A percentile compares a stretch with the other conserved stretches of the same genome.
phyloP scores from a whole-genome alignment of 2,329 filamentous ascomycete species.

The Thielaviopsis cerberus region DNA sequence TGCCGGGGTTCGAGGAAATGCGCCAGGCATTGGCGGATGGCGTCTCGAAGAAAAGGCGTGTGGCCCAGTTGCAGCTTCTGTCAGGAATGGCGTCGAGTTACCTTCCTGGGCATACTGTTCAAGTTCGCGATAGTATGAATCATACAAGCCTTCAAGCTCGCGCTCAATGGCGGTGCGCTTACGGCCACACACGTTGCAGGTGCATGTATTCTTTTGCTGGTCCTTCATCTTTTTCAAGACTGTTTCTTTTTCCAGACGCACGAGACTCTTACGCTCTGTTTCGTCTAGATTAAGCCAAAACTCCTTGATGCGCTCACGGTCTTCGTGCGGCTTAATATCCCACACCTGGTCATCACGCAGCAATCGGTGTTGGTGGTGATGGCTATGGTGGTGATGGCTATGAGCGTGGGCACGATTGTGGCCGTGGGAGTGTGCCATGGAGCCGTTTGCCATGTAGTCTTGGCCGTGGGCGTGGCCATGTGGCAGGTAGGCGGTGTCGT shows the following conservation, averaged over 20 bases:
- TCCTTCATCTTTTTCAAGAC: slow-evolving; percentile 99
- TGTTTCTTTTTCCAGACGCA: slow-evolving; percentile 97
- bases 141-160: slow-evolving; percentile 90
- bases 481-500: slow-evolving; percentile 13
- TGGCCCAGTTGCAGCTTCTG: slow-evolving; percentile 18
- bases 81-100: slow-evolving; percentile 7
- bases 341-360: slow-evolving; percentile 42
- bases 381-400: slow-evolving; percentile 1
- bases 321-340: slow-evolving; percentile 87
- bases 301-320: slow-evolving; percentile 91
- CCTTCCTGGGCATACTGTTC: slow-evolving; percentile 73
- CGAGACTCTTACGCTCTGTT: slow-evolving; percentile 80
- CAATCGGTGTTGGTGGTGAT: neutral
- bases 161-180: slow-evolving; percentile 96
- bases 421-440: neutral
- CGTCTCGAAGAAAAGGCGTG: slow-evolving; percentile 43
- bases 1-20: slow-evolving; percentile 48
- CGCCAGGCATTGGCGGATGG: slow-evolving; percentile 36
- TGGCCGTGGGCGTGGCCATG: neutral
- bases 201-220: slow-evolving; percentile 97
- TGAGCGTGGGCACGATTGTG: neutral
- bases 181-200: slow-evolving; percentile 87
- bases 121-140: slow-evolving; percentile 94
- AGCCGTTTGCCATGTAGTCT: no score
- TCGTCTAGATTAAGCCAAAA: slow-evolving; percentile 94